Evolutionary conservation across 2,329 filamentous ascomycete species (phyloP), one percentile per base, ranked within the genome.

Genomic region (Thermoascus crustaceus): DNA sequence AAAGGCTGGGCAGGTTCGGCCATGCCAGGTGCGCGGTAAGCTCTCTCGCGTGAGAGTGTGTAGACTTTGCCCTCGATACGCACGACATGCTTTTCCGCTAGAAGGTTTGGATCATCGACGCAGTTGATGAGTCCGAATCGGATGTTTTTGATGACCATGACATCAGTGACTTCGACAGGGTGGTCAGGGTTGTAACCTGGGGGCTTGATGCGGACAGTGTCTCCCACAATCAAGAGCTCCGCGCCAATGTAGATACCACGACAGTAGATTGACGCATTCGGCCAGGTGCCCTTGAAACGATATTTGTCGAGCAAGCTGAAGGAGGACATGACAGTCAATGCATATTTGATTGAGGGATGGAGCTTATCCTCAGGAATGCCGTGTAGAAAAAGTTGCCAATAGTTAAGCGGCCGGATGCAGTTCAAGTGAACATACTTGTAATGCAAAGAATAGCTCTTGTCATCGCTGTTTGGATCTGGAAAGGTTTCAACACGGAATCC

Each of bases 401-500:
- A 60, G 8, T 61, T 55, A 19, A 80, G 70, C 0, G 76, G 76
- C 10, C 75, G 68, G 8, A 73, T 69, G 20, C 67, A 64, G 30
- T 69, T 64, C 3, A 78, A 42, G 0, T 67, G 65, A 2, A 79
- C 60, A 42, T 77, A 78, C 39, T 63, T 70, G 46, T 74, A 70
- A 38, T 72, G 70, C 37, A 69, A 66, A 0, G 71, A 73, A 2
- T 65, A 56, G 4, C 60, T 58, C 46, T 78, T 79, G 44, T 72
- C 61, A 1, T 55, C 42, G 10, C 61, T 58, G 42, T 72, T 68
- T 0, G 71, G 68, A 40, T 74, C 56, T 0, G 75, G 66, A 8
- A 77, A 53, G 0, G 71, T 73, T 44, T 80, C 75, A 1, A 80
- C 60, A 0, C 75, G 68, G 38, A 75, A 72, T 0, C 75, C 74